Base-by-base conservation (phyloP, 495 filamentous ascomycete species). In the Tuber umbilicatum region DNA sequence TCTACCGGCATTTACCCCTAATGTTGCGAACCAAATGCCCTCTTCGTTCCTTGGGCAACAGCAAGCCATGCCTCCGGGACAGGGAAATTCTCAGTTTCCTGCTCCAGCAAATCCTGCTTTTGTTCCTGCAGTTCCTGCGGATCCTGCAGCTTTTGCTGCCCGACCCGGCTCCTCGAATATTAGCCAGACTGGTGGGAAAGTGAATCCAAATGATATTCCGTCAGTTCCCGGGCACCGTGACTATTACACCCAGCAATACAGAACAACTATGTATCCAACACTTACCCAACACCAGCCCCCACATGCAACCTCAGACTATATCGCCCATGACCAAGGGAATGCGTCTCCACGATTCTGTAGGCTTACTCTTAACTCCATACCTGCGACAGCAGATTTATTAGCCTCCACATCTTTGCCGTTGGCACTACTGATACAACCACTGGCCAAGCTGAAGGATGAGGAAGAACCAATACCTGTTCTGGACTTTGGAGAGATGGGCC, bases 241-340 rank as follows among this genome's bases (percentile, higher is more conserved):
- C 83, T 80, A 87, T 3, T 88, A 91, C 4, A 90, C 94, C 73
- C 88, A 91, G 69, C 91, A 97, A 83, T 99, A 95, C 82, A 87
- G 93, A 73, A 90, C 86, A 78, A 90, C 97, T 83, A 87, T 96
- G 37, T 97, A 96, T 82, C 94, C 95, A 14, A 99, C 95, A 16
- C 94, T 97, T 85, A 94, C 97, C 83, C 90, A 91, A 42, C 93
- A 97, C 81, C 85, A 94, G 2, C 93, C 95, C 27, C 95, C 95
- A 31, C 93, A 96, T 38, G 93, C 93, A 19, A 87, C 91, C n/a
- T 88, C 94, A 40, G 93, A 96, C 0, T 98, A 95, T 79, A 90
- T 97, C 70, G 93, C 93, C 17, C 91, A 90, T 77, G 95, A 99
- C 82, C 96, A 98, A 84, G 94, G 95, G 76, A 99, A 97, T 82